Evolutionary conservation across 352 stramenopile species (phyloP).

Genomic region (Globisporangium orthogonon): DNA sequence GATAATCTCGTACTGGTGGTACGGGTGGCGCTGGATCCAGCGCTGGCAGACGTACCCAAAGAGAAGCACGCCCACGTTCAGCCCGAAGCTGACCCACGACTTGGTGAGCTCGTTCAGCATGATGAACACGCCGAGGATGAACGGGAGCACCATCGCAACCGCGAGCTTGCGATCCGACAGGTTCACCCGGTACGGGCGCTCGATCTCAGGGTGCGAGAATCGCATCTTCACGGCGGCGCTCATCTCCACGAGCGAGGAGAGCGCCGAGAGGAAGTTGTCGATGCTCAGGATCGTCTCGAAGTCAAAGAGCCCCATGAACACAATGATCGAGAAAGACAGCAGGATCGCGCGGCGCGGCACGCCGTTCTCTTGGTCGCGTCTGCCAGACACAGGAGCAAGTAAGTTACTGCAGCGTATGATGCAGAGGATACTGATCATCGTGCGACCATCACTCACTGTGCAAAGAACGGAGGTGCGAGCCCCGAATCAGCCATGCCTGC

Average conservation of each 20-base stretch:
- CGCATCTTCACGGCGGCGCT: constrained; percentile 71
- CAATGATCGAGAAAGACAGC: constrained; percentile 71
- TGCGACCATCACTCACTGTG: constrained; percentile 36
- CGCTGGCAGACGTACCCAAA: constrained; percentile 51
- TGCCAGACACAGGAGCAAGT: constrained; percentile 7
- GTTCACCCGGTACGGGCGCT: constrained; percentile 68
- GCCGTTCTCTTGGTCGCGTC: constrained; percentile 47
- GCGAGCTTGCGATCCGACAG: constrained; percentile 52
- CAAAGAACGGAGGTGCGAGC: constrained; percentile 68
- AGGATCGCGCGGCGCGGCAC: constrained; percentile 62
- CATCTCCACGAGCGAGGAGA: constrained; percentile 72
- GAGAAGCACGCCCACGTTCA: constrained; percentile 45
- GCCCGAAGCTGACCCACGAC: constrained; percentile 53
- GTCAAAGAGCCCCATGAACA: constrained; percentile 73
- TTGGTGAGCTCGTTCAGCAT: constrained; percentile 81
- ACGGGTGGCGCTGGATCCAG: constrained; percentile 56
- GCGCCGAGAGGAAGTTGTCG: constrained; percentile 74
- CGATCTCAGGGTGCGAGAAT: constrained; percentile 66
- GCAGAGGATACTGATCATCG: neutral
- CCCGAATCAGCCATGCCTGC: constrained; percentile 80
- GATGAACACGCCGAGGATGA: constrained; percentile 67
- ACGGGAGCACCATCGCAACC: constrained; percentile 41
- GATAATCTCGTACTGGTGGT: constrained; percentile 54
- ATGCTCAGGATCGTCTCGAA: constrained; percentile 79
- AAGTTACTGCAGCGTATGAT: neutral